Evolutionary conservation across 108 stramenopile species (phyloP).

Genomic region (Nitzschia sp.): DNA sequence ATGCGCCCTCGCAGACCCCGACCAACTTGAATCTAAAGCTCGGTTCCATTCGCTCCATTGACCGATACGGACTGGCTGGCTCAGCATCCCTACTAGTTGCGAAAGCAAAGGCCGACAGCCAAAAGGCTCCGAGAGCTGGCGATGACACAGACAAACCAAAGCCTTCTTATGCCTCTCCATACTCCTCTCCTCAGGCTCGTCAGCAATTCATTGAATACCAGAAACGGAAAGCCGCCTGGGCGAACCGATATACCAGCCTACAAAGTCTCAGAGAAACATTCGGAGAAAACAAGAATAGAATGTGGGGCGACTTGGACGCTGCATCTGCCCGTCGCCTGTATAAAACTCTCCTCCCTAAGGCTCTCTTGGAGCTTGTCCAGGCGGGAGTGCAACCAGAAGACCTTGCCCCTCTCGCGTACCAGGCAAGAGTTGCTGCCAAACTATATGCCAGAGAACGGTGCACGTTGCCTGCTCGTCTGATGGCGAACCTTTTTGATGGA

Average conservation of each 20-base stretch:
- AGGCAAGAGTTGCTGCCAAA: conserved; percentile 91
- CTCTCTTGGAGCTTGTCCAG: conserved; percentile 68
- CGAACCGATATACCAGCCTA: conserved; percentile 70
- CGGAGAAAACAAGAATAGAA: conserved; percentile 76
- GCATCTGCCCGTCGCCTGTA: conserved; percentile 74
- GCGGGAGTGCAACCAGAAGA: conserved; percentile 64
- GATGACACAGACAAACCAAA: not conserved
- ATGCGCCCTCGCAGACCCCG: not conserved
- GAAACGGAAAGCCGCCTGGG: conserved; percentile 75
- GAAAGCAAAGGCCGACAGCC: not conserved
- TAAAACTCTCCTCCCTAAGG: conserved; percentile 80
- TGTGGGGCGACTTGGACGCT: conserved; percentile 88
- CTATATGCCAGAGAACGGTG: conserved; percentile 92
- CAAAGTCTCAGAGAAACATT: conserved; percentile 70
- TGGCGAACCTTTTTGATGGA: conserved; percentile 89
- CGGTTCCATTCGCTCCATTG: too few species aligned
- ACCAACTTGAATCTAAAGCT: not conserved
- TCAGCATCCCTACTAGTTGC: too few species aligned
- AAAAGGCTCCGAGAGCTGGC: not conserved
- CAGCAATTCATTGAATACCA: conserved; percentile 49
- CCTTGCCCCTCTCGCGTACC: conserved; percentile 88
- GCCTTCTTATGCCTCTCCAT: not conserved
- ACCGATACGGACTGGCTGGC: too few species aligned
- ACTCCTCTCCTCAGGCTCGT: not conserved
- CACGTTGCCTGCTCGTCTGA: conserved; percentile 71